Evolutionary conservation across 768 basidiomycete species (phyloP).

Genomic region (Goffeauzyma gilvescens): DNA sequence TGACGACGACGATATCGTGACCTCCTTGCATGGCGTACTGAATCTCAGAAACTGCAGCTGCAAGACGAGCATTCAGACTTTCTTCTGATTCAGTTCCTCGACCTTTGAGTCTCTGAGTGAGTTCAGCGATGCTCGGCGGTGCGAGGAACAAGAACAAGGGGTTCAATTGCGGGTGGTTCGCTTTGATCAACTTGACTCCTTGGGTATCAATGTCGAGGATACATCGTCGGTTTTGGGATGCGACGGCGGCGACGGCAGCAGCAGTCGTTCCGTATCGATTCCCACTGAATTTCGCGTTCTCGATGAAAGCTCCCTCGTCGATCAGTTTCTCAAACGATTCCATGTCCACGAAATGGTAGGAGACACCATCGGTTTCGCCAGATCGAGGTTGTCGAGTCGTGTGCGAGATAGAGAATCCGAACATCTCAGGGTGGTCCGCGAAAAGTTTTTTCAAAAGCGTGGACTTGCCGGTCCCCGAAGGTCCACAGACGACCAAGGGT

Average conservation of each 20-base stretch:
- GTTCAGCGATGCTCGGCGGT: constrained; percentile 56
- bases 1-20: constrained; percentile 72
- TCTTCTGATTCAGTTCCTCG: constrained; percentile 70
- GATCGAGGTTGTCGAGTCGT: constrained; percentile 71
- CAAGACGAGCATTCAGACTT: constrained; percentile 53
- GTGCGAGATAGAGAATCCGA: constrained; percentile 88
- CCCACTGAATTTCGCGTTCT: constrained; percentile 79
- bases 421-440: constrained; percentile 56
- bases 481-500: constrained; percentile 74
- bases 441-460: constrained; percentile 71
- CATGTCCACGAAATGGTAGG: constrained; percentile 65
- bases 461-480: constrained; percentile 85
- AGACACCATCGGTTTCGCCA: constrained; percentile 60
- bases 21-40: constrained; percentile 59
- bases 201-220: constrained; percentile 93
- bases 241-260: constrained; percentile 51
- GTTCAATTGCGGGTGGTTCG: constrained; percentile 46
- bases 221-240: constrained; percentile 54
- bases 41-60: constrained; percentile 60
- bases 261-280: constrained; percentile 88
- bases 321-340: constrained; percentile 58
- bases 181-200: constrained; percentile 82
- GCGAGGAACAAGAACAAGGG: constrained; percentile 83
- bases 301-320: constrained; percentile 59
- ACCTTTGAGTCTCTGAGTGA: constrained; percentile 50